Evolutionary conservation across 805 yeast genomes (phyloP).

Genomic region (Tetrapisispora nanseiensis): DNA sequence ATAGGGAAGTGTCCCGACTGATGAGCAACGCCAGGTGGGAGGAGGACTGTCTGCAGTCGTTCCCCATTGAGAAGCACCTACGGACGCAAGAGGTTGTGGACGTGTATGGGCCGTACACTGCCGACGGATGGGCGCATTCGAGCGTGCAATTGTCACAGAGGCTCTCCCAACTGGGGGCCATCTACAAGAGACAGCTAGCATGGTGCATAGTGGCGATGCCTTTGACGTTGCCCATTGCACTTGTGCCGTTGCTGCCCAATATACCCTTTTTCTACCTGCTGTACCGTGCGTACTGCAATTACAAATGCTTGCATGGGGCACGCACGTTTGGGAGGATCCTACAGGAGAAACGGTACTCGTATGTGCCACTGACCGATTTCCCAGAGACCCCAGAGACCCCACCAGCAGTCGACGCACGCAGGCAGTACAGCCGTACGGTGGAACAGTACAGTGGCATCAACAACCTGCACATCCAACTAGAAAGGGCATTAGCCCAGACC

Average conservation of each 20-base stretch:
- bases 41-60: constrained; percentile 62
- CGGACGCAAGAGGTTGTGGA: neutral
- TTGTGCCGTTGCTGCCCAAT: constrained; percentile 82
- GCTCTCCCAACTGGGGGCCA: constrained; percentile 31
- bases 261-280: constrained; percentile 83
- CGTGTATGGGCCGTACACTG: neutral
- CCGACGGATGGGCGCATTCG: neutral
- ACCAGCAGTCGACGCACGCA: no score
- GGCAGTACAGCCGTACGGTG: neutral
- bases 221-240: constrained; percentile 65
- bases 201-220: constrained; percentile 57
- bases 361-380: neutral
- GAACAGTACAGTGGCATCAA: no score
- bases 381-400: neutral
- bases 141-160: neutral
- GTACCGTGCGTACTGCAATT: constrained; percentile 75
- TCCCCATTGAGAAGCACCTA: constrained; percentile 60
- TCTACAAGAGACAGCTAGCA: constrained; percentile 48
- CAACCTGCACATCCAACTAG: no score
- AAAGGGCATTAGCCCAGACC: no score
- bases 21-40: constrained; percentile 66
- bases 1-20: constrained; percentile 40
- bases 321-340: constrained; percentile 52
- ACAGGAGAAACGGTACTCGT: constrained; percentile 11
- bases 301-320: constrained; percentile 69